Percentiles rank a stretch among this genome's conserved stretches.
Conservation (phyloP, 2,329 filamentous ascomycete genomes). For the Fusarium ambrosium region DNA sequence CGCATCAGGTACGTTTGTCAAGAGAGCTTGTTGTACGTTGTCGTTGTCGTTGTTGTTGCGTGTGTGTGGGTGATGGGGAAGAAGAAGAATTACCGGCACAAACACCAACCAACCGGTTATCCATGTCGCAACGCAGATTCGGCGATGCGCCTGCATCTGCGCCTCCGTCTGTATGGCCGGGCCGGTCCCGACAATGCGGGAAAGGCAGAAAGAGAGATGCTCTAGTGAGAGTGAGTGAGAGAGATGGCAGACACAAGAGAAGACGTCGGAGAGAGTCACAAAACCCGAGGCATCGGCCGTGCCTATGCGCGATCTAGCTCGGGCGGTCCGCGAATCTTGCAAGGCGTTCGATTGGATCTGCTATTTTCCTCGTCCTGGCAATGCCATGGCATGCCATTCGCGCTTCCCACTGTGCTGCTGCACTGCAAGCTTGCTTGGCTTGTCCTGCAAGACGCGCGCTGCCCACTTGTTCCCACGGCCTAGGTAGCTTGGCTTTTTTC, state of each 20-base stretch:
- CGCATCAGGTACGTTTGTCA: slow-evolving; percentile 42
- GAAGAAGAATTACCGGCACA: slow-evolving; percentile 32
- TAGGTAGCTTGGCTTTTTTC: slow-evolving; percentile 14
- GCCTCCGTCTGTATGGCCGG: slow-evolving; percentile 43
- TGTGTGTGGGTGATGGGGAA: slow-evolving; percentile 25
- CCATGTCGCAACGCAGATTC: slow-evolving; percentile 5
- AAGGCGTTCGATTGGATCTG: slow-evolving; percentile 42
- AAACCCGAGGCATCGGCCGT: slow-evolving; percentile 12
- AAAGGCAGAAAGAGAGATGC: slow-evolving; percentile 27
- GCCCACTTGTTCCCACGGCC: slow-evolving; percentile 3
- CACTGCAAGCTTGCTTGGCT: background rate
- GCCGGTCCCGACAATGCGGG: slow-evolving; percentile 41
- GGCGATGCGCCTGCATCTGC: slow-evolving; percentile 9
- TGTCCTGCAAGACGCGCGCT: slow-evolving; percentile 5
- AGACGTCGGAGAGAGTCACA: slow-evolving; percentile 8
- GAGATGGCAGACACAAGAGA: background rate
- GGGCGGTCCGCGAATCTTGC: slow-evolving; percentile 13
- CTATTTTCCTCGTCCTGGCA: slow-evolving; percentile 11
- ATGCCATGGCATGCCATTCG: slow-evolving; percentile 12
- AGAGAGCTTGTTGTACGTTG: slow-evolving; percentile 17
- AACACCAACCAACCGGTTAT: slow-evolving; percentile 26
- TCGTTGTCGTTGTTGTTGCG: background rate
- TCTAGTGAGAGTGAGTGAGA: slow-evolving; percentile 4
- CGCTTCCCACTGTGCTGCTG: background rate
- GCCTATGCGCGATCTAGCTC: slow-evolving; percentile 31